Evolutionary conservation across 192 early-diverging fungal species (phyloP).

Genomic region (Geosiphon pyriformis): DNA sequence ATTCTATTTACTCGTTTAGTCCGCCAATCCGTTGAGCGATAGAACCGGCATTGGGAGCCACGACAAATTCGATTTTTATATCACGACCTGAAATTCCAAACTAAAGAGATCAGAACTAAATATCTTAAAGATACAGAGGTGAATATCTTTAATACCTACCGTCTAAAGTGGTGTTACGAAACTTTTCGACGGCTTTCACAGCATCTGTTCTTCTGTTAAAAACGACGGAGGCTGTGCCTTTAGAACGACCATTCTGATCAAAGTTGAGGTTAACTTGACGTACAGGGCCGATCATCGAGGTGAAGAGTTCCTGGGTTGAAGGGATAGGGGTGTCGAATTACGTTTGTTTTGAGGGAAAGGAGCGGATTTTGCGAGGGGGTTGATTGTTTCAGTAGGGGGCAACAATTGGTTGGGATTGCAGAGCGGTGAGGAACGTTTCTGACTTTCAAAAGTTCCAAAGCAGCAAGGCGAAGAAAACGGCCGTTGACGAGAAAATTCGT

Average conservation of each 20-base stretch:
- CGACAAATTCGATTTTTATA: slow-evolving; percentile 45
- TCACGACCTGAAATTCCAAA: slow-evolving; percentile 28
- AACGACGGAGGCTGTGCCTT: slow-evolving; percentile 42
- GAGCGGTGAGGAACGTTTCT: slow-evolving; percentile 12
- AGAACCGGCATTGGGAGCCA: slow-evolving; percentile 34
- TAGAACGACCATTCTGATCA: slow-evolving; percentile 47
- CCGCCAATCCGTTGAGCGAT: slow-evolving; percentile 27
- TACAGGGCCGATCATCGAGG: slow-evolving; percentile 42
- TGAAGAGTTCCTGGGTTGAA: slow-evolving; percentile 29
- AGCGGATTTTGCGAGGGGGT: slow-evolving; percentile 18
- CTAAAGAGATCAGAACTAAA: slow-evolving; percentile 4
- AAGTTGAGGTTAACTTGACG: slow-evolving; percentile 45
- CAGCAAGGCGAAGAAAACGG: slow-evolving; percentile 19
- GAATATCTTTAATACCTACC: slow-evolving; percentile 24
- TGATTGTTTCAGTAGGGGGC: slow-evolving; percentile 16
- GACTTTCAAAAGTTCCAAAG: slow-evolving; percentile 26
- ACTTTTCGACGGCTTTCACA: slow-evolving; percentile 40
- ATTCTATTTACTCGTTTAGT: slow-evolving; percentile 28
- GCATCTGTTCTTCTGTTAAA: slow-evolving; percentile 43
- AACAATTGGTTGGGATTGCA: slow-evolving; percentile 16
- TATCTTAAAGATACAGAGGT: neutral
- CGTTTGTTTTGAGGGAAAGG: slow-evolving; percentile 15
- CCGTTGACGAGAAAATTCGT: slow-evolving; percentile 24
- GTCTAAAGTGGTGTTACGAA: slow-evolving; percentile 45
- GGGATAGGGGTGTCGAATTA: slow-evolving; percentile 18